Base-by-base conservation (phyloP, 106 monocot genomes). In the Dendrobium nobile region DNA sequence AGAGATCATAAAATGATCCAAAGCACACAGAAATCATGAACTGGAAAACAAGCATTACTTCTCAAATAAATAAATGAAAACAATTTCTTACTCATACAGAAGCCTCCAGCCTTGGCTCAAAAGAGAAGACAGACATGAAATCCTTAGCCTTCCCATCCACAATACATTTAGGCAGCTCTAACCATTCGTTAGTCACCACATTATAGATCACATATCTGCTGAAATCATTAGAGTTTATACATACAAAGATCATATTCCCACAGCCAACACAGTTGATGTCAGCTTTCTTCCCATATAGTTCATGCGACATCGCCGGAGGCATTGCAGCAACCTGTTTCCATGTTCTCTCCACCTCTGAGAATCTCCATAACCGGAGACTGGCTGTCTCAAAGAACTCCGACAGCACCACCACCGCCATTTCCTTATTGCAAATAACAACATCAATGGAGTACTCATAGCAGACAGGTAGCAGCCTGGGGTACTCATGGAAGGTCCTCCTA, bases 31-130 rank as follows among this genome's bases (percentile, higher is more conserved):
- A 51, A 51, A 51, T 13, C 51, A 15, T 51, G 51, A 51, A 51
- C 13, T 13, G 7, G 9, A 26, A 65, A 24, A 65, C 26, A 7
- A 26, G 9, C 64, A 65, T 24, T 22, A 26, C n/a, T 65, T 65
- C 2, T 65, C 18, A 73, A 73, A 18, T 4, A 42, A 41, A 73
- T 31, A 37, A 80, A 41, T 70, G 3, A 70, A 64, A 26, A n/a
- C 64, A 65, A 64, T 22, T 13, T 51, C 51, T 31, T 1, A 33
- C 11, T 92, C 87, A 90, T n/a, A 89, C 86, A 74, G 74, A 73
- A 47, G 86, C 86, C 81, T 96, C 93, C 16, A 96, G 33, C 72
- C 96, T 93, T 10, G 96, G 96, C 83, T 96, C 90, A 77, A 96
- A 93, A 18, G 87, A 79, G 86, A 96, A 91, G 10, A 93, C 93